phyloP scores from a whole-genome alignment of 2,329 filamentous ascomycete species.

The Cadophora sp. region DNA sequence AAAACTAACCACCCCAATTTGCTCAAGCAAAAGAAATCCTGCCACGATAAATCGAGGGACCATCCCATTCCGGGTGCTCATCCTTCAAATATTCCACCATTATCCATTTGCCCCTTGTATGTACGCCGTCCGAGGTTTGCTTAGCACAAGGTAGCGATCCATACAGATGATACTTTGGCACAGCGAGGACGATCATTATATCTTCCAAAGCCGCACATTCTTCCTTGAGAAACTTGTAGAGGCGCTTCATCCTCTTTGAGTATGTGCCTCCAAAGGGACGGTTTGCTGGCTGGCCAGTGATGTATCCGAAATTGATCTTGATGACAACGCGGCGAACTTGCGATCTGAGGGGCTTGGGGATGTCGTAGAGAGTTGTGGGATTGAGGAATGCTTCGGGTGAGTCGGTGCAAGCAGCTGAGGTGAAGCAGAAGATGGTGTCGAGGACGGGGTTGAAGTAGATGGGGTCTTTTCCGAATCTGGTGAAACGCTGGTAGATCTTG shows the following conservation, averaged over 20 bases:
- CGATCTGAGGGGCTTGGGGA: not conserved
- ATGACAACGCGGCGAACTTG: not conserved
- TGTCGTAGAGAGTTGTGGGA: not conserved
- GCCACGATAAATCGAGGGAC: not conserved
- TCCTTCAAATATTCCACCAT: not conserved
- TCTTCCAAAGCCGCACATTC: not conserved
- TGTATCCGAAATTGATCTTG: not conserved
- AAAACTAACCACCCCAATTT: not conserved
- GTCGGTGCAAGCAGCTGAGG: not conserved
- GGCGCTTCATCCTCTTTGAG: not conserved
- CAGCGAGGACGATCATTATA: not conserved
- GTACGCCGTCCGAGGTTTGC: not conserved
- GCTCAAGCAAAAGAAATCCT: not conserved
- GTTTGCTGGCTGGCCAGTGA: not conserved
- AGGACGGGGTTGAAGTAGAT: slow-evolving; percentile 2
- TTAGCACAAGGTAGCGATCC: not conserved
- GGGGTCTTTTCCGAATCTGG: not conserved
- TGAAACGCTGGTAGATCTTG: not conserved
- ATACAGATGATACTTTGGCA: not conserved
- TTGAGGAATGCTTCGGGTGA: not conserved
- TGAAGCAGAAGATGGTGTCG: not conserved
- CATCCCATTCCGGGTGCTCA: not conserved
- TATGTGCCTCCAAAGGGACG: not conserved
- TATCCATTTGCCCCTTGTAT: not conserved
- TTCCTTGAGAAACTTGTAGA: not conserved